A percentile compares a stretch with the other conserved stretches of the same genome.
phyloP scores from a whole-genome alignment of 2,329 filamentous ascomycete genomes.

The Trichophyton benhamiae region DNA sequence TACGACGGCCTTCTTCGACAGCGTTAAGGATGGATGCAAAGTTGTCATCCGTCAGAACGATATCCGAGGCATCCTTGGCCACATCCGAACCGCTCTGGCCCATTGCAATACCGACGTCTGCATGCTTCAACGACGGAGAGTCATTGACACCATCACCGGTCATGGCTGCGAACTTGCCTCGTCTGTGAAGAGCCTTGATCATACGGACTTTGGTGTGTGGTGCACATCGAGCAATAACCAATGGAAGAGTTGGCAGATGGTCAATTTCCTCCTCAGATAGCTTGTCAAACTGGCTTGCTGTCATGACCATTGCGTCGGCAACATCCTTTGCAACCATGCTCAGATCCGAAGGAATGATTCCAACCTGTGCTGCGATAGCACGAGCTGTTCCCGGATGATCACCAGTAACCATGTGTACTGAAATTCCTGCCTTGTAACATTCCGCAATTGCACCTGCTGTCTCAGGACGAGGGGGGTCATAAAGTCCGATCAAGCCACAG shows the following conservation, averaged over 20 bases:
- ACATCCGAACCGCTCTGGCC: slow-evolving; percentile 69
- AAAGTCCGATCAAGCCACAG: slow-evolving; percentile 72
- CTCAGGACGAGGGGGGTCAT: slow-evolving; percentile 73
- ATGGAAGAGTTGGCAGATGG: slow-evolving; percentile 40
- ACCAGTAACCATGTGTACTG: slow-evolving; percentile 73
- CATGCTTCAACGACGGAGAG: slow-evolving; percentile 64
- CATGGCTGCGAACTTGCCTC: slow-evolving; percentile 68
- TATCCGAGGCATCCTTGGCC: slow-evolving; percentile 58
- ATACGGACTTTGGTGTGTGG: slow-evolving; percentile 66
- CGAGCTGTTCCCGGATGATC: slow-evolving; percentile 68
- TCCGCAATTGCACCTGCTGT: slow-evolving; percentile 59
- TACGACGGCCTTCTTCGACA: slow-evolving; percentile 70
- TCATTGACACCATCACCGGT: slow-evolving; percentile 85
- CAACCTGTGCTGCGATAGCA: slow-evolving; percentile 66
- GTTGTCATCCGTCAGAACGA: slow-evolving; percentile 19
- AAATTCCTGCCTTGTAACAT: slow-evolving; percentile 61
- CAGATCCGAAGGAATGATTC: slow-evolving; percentile 57
- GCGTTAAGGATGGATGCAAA: slow-evolving; percentile 77
- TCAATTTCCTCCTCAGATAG: slow-evolving; percentile 64
- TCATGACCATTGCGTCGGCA: slow-evolving; percentile 59
- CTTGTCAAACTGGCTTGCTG: slow-evolving; percentile 66
- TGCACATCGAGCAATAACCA: slow-evolving; percentile 48
- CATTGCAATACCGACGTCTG: slow-evolving; percentile 84
- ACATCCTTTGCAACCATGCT: slow-evolving; percentile 48
- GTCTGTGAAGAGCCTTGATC: slow-evolving; percentile 51